Conservation (phyloP, 176 grass and related monocot genomes). For the Hordeum vulgare region MorexV3_pseudomolecules_assembly NC_058522.1:571273109-571273608, state of each 20-base stretch:
- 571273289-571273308: neutral
- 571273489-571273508: neutral
- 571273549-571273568: neutral
- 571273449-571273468: neutral
- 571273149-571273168: constrained; percentile 45
- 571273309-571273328: neutral
- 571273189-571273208: constrained; percentile 30
- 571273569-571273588: no score
- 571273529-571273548: neutral
- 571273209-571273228: constrained; percentile 13
- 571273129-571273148: constrained; percentile 56
- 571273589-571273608: no score
- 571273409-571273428: neutral
- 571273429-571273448: neutral
- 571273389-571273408: neutral
- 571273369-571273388: neutral
- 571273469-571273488: neutral
- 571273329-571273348: constrained; percentile 11
- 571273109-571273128: constrained; percentile 66
- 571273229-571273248: constrained; percentile 6
- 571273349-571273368: neutral
- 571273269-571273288: neutral
- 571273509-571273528: neutral
- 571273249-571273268: constrained; percentile 13
- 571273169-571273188: constrained; percentile 2